Evolutionary conservation across 2,329 filamentous ascomycete species (phyloP).

Genomic region (Penicillium sp.): DNA sequence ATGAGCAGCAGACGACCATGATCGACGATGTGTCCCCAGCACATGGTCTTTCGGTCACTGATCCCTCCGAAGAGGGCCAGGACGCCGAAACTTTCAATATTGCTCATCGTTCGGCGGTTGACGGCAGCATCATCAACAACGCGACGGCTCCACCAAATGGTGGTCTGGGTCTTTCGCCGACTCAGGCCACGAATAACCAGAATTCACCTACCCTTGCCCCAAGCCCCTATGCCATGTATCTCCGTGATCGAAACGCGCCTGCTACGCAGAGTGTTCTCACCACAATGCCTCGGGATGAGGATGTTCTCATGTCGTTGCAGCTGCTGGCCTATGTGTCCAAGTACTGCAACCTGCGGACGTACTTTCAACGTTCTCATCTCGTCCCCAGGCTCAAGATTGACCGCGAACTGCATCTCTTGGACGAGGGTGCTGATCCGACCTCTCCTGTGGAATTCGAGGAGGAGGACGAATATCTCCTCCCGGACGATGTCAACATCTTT

Average conservation of each 20-base stretch:
- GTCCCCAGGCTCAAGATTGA: conserved; percentile 89
- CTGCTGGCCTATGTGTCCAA: conserved; percentile 96
- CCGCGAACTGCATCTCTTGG: conserved; percentile 72
- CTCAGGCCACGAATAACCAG: conserved; percentile 54
- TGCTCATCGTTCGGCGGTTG: conserved; percentile 74
- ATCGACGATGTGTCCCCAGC: conserved; percentile 64
- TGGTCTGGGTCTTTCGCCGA: conserved; percentile 66
- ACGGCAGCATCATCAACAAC: conserved; percentile 71
- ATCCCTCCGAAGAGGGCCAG: conserved; percentile 69
- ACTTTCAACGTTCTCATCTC: conserved; percentile 91
- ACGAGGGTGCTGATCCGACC: conserved; percentile 54
- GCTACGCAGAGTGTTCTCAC: conserved; percentile 68
- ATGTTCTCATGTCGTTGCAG: conserved; percentile 96
- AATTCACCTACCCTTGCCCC: conserved; percentile 67
- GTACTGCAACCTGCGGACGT: conserved; percentile 91
- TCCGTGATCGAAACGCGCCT: conserved; percentile 67
- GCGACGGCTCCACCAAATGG: conserved; percentile 58
- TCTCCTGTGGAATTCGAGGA: conserved; percentile 46
- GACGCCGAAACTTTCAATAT: conserved; percentile 92
- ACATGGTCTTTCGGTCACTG: conserved; percentile 68
- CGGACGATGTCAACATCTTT: conserved; percentile 97
- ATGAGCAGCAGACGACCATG: conserved; percentile 67
- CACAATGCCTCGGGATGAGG: conserved; percentile 92
- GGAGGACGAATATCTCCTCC: conserved; percentile 80
- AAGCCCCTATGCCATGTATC: conserved; percentile 69